Conservation (phyloP, 2,329 filamentous ascomycete species). For the Neonectria neomacrospora region DNA sequence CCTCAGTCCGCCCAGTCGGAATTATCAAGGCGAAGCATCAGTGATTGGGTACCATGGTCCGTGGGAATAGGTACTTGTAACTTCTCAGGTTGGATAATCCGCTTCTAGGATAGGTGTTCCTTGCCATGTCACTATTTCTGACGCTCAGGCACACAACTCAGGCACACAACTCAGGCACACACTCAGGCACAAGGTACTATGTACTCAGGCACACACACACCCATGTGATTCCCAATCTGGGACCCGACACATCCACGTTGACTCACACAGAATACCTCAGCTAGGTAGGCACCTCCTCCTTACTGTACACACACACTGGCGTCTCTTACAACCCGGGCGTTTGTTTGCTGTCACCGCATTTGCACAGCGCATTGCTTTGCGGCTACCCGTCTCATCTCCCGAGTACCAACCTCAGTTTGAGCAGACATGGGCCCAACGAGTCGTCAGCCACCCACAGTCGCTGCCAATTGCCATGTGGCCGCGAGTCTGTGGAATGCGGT, state of each 20-base stretch:
- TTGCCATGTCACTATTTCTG: conserved; percentile 8
- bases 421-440: conserved; percentile 15
- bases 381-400: too few species aligned
- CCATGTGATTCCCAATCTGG: neutral
- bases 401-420: neutral
- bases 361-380: neutral
- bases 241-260: neutral
- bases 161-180: conserved; percentile 4
- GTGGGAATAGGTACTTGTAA: neutral
- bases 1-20: conserved; percentile 16
- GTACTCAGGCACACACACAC: too few species aligned
- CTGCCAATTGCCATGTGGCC: conserved; percentile 14
- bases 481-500: conserved; percentile 16
- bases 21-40: neutral
- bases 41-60: neutral
- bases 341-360: conserved; percentile 4
- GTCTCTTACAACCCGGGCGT: neutral
- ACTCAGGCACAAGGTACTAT: too few species aligned
- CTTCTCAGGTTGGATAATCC: neutral
- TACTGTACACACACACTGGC: neutral
- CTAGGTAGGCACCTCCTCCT: too few species aligned
- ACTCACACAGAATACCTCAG: neutral
- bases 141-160: conserved; percentile 18
- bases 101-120: neutral
- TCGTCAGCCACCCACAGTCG: conserved; percentile 1